These are phyloP conservation scores for Acmispon strigosus DNA, from an alignment of 306 rosid species.

Conservation along the genomic window DNA sequence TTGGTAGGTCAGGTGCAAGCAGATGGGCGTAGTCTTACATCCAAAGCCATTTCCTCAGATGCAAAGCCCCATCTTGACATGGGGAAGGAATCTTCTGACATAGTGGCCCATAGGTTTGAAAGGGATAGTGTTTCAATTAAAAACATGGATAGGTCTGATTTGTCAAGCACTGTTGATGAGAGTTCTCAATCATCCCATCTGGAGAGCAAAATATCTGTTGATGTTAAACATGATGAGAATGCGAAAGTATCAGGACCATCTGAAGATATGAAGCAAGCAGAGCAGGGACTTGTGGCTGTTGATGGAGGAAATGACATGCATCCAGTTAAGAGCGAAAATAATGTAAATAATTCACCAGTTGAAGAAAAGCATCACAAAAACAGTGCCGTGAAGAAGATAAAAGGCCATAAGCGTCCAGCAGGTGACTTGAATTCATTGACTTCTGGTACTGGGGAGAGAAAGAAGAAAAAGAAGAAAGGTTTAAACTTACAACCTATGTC, in stretches of 20 bases:
- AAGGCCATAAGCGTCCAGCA: constrained; percentile 47
- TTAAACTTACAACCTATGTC: constrained; percentile 30
- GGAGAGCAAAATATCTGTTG: constrained; percentile 25
- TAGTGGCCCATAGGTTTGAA: constrained; percentile 18
- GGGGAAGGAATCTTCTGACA: constrained; percentile 31
- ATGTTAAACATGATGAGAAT: constrained; percentile 16
- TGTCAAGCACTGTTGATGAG: constrained; percentile 25
- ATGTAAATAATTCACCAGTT: background rate
- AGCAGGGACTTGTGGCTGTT: constrained; percentile 17
- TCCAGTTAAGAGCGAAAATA: constrained; percentile 13
- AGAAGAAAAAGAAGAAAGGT: constrained; percentile 65
- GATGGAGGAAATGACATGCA: constrained; percentile 26
- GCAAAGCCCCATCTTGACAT: constrained; percentile 38
- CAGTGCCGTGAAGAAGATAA: constrained; percentile 44
- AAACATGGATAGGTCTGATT: constrained; percentile 26
- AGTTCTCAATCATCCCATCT: constrained; percentile 29
- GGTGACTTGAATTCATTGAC: constrained; percentile 37
- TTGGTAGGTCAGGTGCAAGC: constrained; percentile 27
- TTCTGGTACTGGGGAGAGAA: constrained; percentile 44
- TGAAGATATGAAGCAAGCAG: constrained; percentile 29
- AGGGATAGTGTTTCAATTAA: constrained; percentile 11
- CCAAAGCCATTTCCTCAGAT: constrained; percentile 25
- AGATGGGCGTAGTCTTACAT: constrained; percentile 21
- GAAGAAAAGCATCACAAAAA: constrained; percentile 30
- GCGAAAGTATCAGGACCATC: constrained; percentile 21